Percentiles rank a stretch among this genome's conserved stretches.
phyloP scores from a whole-genome alignment of 2,329 filamentous ascomycete species.

The Pyricularia pennisetigena region DNA sequence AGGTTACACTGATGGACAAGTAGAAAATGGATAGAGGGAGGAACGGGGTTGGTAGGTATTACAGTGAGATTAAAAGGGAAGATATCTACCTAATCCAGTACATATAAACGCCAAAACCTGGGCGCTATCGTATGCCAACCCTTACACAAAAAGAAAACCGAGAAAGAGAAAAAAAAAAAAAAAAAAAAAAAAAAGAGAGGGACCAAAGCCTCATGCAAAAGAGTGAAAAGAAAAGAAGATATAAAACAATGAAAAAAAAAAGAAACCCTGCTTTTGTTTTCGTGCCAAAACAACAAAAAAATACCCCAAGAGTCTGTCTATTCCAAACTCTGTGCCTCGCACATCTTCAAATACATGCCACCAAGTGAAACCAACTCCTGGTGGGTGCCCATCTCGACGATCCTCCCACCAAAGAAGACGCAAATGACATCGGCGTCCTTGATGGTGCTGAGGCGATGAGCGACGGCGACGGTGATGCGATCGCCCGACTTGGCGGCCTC shows the following conservation, averaged over 20 bases:
- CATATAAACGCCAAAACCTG: not conserved
- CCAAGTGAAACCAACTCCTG: constrained; percentile 31
- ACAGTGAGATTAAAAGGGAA: not conserved
- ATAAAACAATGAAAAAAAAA: not conserved
- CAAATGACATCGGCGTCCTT: constrained; percentile 47
- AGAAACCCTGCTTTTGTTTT: not conserved
- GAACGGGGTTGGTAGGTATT: not conserved
- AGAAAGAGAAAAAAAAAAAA: not conserved
- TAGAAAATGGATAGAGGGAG: not conserved
- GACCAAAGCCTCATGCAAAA: not conserved
- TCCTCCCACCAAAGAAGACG: constrained; percentile 41
- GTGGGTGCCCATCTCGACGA: constrained; percentile 45
- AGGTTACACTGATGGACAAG: not conserved
- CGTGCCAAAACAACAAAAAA: no score
- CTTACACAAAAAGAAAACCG: no score
- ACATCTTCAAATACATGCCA: constrained; percentile 19
- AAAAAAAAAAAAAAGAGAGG: not conserved
- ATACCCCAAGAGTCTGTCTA: not conserved
- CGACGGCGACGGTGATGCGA: constrained; percentile 38
- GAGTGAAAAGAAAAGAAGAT: not conserved
- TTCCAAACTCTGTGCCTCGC: constrained; percentile 5
- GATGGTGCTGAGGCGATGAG: constrained; percentile 32
- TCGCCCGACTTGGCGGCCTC: constrained; percentile 14
- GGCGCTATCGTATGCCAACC: not conserved
- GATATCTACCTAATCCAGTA: not conserved